Base-by-base conservation (phyloP, 192 early-diverging fungal species). In the Rhizoclosmatium sp. region DNA sequence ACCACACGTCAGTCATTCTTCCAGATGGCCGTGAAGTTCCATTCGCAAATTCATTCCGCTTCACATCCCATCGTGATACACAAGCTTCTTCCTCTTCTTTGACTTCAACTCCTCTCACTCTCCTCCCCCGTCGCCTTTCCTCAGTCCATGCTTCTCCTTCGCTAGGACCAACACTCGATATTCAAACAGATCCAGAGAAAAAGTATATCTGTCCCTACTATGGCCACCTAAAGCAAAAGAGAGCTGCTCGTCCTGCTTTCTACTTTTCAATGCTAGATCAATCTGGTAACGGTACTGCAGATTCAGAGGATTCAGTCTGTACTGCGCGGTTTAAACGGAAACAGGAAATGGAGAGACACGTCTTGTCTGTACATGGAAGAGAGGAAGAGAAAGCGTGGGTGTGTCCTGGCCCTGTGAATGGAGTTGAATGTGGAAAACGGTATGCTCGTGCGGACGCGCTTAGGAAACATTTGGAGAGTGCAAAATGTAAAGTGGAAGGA, bases 311-410 rank as follows among this genome's bases (percentile, higher is more conserved):
- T 40, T 59, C 44, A 31, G 31, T 59, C 16, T 72, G 70, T 47
- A 4, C 14, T 19, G 70, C 70, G 31, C n/a, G 39, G 16, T 72
- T 72, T 39, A 47, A 9, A 0, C 70, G 70, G 7, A n/a, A 47
- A 45, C 70, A 72, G 54, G 70, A 72, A 59, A 72, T 72, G 70
- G 70, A 72, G 70, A 23, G 67, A n/a, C 67, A 69, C 51, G 51
- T 54, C 9, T 7, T 56, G 51, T 23, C 19, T 42, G 69, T 71
- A 7, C 69, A 71, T 56, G 69, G 69, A 23, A 49, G 48, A 21
- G 69, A 71, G n/a, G 69, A 71, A 40, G 69, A 71, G 10, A 71
- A 71, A 56, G 69, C 7, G 3, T 71, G 69, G 69, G 51, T 71
- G n/a, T 71, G 69, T 71, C 51, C 69, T 10, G 49, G 51, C 5